Evolutionary conservation across 192 early-diverging fungal species (phyloP).

Genomic region (Cetraspora pellucida): DNA sequence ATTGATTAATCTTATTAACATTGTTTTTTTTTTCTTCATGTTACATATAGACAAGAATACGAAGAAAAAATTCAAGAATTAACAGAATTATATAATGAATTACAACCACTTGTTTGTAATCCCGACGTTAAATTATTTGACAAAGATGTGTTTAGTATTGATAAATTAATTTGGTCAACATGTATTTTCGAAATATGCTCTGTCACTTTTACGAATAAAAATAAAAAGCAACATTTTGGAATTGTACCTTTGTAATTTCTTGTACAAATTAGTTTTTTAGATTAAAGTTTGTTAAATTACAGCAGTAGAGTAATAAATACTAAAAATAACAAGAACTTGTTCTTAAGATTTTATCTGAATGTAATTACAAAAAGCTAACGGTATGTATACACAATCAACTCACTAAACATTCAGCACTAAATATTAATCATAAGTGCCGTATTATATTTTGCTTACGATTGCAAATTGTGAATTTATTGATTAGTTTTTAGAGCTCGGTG

Average conservation of each 20-base stretch:
- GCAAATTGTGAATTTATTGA: no score
- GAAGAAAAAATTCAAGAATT: background rate
- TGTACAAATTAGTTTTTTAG: no score
- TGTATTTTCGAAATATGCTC: background rate
- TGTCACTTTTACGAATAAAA: background rate
- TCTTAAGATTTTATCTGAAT: no score
- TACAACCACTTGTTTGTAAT: background rate
- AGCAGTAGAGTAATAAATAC: no score
- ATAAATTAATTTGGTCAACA: constrained; percentile 2
- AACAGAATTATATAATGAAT: background rate
- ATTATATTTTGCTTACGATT: no score
- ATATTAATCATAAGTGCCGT: no score
- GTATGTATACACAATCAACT: no score
- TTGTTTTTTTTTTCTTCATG: background rate
- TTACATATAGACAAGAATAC: background rate
- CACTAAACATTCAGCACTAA: no score
- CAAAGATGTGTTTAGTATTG: background rate
- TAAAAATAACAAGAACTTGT: no score
- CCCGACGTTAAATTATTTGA: background rate
- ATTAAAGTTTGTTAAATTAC: no score
- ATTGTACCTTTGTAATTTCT: constrained; percentile 6
- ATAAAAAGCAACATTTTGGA: background rate
- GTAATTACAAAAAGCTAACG: no score
- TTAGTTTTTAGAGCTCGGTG: no score
- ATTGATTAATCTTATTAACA: background rate